Percentiles rank a stretch among this genome's conserved stretches.
phyloP scores from a whole-genome alignment of 2,329 filamentous ascomycete genomes.

The Colletotrichum tanaceti region DNA sequence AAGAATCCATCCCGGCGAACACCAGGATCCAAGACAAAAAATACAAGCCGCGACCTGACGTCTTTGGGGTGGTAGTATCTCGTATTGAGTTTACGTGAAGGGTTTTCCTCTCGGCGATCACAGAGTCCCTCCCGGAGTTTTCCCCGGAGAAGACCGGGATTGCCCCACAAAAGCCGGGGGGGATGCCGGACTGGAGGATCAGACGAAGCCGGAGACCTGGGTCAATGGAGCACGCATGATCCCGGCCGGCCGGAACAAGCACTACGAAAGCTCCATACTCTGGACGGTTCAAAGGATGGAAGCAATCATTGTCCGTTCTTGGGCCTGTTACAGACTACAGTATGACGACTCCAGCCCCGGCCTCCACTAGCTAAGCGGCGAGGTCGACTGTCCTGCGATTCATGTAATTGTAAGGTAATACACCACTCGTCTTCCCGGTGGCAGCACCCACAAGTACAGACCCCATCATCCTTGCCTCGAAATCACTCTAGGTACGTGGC shows the following conservation, averaged over 20 bases:
- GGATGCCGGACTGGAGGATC: neutral
- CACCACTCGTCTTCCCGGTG: neutral
- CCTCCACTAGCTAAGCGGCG: too few relatives aligned
- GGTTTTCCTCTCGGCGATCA: neutral
- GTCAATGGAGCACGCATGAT: neutral
- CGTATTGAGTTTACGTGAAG: rapidly evolving
- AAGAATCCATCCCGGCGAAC: slow-evolving; percentile 2
- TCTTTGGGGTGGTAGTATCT: neutral
- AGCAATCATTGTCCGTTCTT: too few relatives aligned
- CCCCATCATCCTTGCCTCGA: too few relatives aligned
- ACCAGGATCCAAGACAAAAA: neutral
- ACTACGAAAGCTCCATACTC: too few relatives aligned
- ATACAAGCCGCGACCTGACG: too few relatives aligned
- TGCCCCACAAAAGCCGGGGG: neutral
- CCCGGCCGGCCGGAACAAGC: neutral
- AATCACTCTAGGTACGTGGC: slow-evolving; percentile 34
- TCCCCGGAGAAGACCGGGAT: neutral
- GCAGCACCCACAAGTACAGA: neutral
- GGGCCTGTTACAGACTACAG: too few relatives aligned
- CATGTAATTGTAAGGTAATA: too few relatives aligned
- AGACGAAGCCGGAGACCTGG: too few relatives aligned
- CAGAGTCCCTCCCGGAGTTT: neutral
- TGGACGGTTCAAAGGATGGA: too few relatives aligned
- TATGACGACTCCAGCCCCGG: too few relatives aligned
- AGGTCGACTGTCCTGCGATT: too few relatives aligned